Conservation (phyloP, 176 grass and related monocot genomes). For the Eremochloa ophiuroides region DNA sequence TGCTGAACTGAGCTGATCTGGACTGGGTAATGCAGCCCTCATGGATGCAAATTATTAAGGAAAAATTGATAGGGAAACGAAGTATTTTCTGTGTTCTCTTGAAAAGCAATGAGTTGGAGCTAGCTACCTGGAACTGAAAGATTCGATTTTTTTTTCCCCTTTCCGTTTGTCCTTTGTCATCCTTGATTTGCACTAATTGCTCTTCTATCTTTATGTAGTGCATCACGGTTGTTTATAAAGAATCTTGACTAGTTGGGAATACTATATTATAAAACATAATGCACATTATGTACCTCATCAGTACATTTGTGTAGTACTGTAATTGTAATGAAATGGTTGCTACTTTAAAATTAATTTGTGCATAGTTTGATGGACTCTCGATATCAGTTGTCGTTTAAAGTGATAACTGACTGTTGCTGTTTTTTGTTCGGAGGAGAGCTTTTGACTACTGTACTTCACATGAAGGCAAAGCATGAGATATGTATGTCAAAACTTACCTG, state of each 20-base stretch:
- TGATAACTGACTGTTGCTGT: background rate
- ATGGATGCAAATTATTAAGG: background rate
- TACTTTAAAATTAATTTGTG: background rate
- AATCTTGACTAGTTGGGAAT: constrained; percentile 26
- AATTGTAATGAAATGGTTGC: background rate
- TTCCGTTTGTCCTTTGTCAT: background rate
- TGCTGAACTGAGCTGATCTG: constrained; percentile 3
- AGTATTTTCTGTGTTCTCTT: background rate
- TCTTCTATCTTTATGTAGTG: background rate
- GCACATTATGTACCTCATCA: background rate
- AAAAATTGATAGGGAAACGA: constrained; percentile 25
- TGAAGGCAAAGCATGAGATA: background rate
- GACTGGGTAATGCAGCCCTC: constrained; percentile 30
- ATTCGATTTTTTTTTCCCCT: background rate
- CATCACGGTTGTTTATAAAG: constrained; percentile 17
- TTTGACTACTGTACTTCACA: background rate
- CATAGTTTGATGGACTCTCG: background rate
- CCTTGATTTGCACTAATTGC: constrained; percentile 19
- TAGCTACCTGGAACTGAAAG: background rate
- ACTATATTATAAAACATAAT: background rate
- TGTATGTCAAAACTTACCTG: background rate
- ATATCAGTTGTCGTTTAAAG: background rate
- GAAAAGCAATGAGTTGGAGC: background rate
- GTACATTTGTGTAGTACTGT: constrained; percentile 1
- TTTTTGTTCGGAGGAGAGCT: background rate